Evolutionary conservation across 345 rosid genomes (phyloP).

Genomic region (Aurinia saxatilis): DNA sequence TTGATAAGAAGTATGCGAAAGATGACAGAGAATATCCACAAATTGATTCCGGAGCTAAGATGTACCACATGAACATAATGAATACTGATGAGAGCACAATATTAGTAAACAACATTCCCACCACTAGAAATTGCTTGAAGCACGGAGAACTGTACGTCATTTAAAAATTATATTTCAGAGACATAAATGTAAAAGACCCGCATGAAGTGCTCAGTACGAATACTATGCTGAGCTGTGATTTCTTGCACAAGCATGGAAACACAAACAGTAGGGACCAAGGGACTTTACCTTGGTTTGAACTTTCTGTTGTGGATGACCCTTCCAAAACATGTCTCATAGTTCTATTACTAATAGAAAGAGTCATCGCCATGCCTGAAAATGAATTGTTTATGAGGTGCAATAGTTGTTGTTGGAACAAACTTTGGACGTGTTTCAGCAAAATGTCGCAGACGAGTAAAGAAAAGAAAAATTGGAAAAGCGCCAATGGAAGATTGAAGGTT

Average conservation of each 20-base stretch:
- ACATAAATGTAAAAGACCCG: conserved; percentile 30
- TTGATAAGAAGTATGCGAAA: conserved; percentile 20
- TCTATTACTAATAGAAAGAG: too few relatives aligned
- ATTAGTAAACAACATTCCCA: conserved; percentile 17
- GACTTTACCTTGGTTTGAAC: conserved; percentile 61
- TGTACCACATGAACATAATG: conserved; percentile 14
- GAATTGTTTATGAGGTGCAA: too few relatives aligned
- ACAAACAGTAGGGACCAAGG: conserved; percentile 19
- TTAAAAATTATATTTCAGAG: conserved; percentile 29
- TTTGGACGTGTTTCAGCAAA: too few relatives aligned
- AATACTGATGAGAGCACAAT: conserved; percentile 21
- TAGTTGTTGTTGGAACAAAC: too few relatives aligned
- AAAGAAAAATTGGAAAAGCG: too few relatives aligned
- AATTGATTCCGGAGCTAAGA: conserved; percentile 17
- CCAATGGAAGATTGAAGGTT: too few relatives aligned
- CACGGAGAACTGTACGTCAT: conserved; percentile 23
- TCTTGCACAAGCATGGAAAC: conserved; percentile 33
- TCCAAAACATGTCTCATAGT: conserved; percentile 36
- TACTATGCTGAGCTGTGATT: conserved; percentile 52
- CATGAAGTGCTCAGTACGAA: conserved; percentile 53
- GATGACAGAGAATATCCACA: conserved; percentile 24
- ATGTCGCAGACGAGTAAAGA: too few relatives aligned
- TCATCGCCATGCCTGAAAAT: too few relatives aligned
- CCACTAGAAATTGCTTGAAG: conserved; percentile 13
- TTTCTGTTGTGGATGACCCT: conserved; percentile 73